These are phyloP conservation scores for Blastomyces silverae DNA, from an alignment of 2,329 filamentous ascomycete species.

Conservation along the genomic window DNA sequence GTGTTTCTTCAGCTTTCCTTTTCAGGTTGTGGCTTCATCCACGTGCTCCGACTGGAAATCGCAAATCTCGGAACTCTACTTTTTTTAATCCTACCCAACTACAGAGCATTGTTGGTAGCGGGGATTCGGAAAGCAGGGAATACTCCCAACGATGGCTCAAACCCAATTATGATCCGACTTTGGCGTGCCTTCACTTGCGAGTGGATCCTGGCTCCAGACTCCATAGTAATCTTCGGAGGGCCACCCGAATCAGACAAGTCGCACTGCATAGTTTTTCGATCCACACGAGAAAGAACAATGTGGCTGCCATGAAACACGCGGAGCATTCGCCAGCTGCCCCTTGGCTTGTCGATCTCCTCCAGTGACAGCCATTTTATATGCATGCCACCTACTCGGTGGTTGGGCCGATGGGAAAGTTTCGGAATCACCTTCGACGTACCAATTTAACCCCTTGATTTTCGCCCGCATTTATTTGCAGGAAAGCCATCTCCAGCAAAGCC, in stretches of 20 bases:
- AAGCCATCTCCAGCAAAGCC: neutral
- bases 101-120: neutral
- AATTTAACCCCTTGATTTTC: conserved; percentile 3
- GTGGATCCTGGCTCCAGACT: conserved; percentile 2
- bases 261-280: neutral
- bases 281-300: neutral
- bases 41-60: neutral
- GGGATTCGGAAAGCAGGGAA: conserved; percentile 1
- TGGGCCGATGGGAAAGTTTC: neutral
- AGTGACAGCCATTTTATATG: conserved; percentile 9
- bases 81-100: neutral
- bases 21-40: neutral
- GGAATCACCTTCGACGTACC: neutral
- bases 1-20: neutral
- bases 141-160: neutral
- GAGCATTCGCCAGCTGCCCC: conserved; percentile 1
- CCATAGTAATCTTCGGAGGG: neutral
- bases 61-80: neutral
- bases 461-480: neutral
- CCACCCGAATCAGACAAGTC: conserved; percentile 11
- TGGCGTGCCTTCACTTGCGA: neutral
- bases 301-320: conserved; percentile 13
- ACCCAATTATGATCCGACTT: conserved; percentile 3
- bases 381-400: neutral
- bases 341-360: conserved; percentile 12